Conservation (phyloP, 805 yeast species). For the Candida alai region DNA sequence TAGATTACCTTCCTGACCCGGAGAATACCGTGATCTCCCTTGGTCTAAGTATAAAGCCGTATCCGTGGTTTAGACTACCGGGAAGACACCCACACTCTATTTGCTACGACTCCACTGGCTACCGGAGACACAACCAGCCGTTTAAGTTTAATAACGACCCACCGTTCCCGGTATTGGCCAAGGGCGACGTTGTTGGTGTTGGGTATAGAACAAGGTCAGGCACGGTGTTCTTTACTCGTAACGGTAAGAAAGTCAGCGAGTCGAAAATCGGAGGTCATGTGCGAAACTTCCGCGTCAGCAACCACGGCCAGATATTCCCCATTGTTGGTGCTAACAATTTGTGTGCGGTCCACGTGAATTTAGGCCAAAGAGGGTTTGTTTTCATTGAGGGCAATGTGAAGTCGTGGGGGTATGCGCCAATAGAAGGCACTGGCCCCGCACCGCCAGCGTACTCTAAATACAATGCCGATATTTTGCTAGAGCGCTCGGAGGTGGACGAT, state of each 20-base stretch:
- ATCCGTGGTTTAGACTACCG: conserved; percentile 90
- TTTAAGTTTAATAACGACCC: conserved; percentile 47
- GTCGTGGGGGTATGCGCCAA: conserved; percentile 94
- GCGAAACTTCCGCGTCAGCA: conserved; percentile 58
- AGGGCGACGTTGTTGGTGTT: conserved; percentile 91
- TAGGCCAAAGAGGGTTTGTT: conserved; percentile 88
- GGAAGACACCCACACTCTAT: conserved; percentile 85
- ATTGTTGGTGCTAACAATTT: conserved; percentile 81
- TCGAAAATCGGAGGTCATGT: conserved; percentile 77
- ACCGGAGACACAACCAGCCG: conserved; percentile 76
- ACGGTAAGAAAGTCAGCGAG: conserved; percentile 85
- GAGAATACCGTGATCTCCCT: conserved; percentile 57
- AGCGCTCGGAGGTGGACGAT: conserved; percentile 53
- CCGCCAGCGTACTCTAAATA: conserved; percentile 90
- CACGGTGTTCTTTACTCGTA: conserved; percentile 87
- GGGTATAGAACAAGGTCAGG: conserved; percentile 84
- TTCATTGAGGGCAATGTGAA: conserved; percentile 90
- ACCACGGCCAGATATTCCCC: conserved; percentile 69
- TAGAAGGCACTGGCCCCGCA: conserved; percentile 83
- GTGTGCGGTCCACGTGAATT: conserved; percentile 79
- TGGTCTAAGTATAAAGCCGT: conserved; percentile 83
- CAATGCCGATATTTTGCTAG: conserved; percentile 73
- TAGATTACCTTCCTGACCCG: conserved; percentile 65
- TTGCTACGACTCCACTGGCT: conserved; percentile 85
- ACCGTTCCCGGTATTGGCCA: conserved; percentile 55